Evolutionary conservation across 2,329 filamentous ascomycete species (phyloP).

Genomic region (Talaromyces sp.): DNA sequence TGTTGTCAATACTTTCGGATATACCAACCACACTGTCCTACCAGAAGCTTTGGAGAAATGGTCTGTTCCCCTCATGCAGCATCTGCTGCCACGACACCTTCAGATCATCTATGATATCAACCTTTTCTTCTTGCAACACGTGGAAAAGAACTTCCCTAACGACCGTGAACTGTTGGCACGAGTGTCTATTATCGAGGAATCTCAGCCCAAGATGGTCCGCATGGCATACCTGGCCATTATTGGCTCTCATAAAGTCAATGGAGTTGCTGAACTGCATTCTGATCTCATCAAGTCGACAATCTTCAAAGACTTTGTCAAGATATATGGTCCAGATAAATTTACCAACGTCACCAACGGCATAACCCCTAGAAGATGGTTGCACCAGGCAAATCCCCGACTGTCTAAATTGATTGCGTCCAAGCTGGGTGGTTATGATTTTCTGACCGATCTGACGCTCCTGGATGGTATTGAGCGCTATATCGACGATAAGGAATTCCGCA

Average conservation of each 20-base stretch:
- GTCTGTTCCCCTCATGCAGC: constrained; percentile 88
- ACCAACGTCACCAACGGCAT: constrained; percentile 98
- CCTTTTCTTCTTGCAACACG: constrained; percentile 80
- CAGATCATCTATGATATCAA: constrained; percentile 99
- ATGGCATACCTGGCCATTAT: constrained; percentile 96
- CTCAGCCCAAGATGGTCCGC: constrained; percentile 92
- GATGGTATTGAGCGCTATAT: constrained; percentile 79
- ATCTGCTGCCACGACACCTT: constrained; percentile 86
- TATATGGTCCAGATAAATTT: constrained; percentile 96
- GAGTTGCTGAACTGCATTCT: constrained; percentile 94
- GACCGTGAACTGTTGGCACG: constrained; percentile 78
- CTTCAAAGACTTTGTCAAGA: constrained; percentile 95
- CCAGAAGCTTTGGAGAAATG: constrained; percentile 97
- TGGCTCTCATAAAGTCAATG: constrained; percentile 98
- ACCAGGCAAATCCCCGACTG: constrained; percentile 91
- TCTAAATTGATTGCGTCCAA: constrained; percentile 91
- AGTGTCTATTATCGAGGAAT: constrained; percentile 98
- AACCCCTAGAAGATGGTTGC: constrained; percentile 90
- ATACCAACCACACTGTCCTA: constrained; percentile 97
- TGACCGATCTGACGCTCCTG: constrained; percentile 83
- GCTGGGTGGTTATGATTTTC: constrained; percentile 72
- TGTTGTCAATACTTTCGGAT: constrained; percentile 75
- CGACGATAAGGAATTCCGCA: constrained; percentile 83
- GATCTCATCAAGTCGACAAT: constrained; percentile 99
- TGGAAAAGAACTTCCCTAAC: constrained; percentile 85